These are phyloP conservation scores for Tillandsia fasciculata DNA, from an alignment of 176 grass and related monocot genomes.

Conservation along the genomic window DNA sequence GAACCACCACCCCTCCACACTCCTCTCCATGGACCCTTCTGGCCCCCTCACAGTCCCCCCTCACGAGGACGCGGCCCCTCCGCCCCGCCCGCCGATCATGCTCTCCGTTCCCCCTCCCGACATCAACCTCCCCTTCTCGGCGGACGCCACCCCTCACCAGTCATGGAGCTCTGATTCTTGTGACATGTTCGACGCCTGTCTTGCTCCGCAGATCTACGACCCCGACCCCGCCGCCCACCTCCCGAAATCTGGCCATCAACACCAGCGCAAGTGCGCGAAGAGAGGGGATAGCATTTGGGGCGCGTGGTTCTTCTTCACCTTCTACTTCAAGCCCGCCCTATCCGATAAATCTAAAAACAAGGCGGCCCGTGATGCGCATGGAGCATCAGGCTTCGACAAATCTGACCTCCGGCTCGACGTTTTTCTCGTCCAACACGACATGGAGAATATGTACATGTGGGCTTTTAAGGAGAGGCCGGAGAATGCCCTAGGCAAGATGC, in stretches of 20 bases:
- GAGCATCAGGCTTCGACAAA: conserved; percentile 55
- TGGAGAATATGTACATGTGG: conserved; percentile 99
- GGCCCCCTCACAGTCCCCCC: conserved; percentile 29
- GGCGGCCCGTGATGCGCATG: conserved; percentile 42
- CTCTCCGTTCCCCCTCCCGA: conserved; percentile 64
- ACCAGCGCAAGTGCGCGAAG: conserved; percentile 58
- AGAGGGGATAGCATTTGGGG: conserved; percentile 96
- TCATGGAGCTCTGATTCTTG: conserved; percentile 46
- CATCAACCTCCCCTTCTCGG: conserved; percentile 81
- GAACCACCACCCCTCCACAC: conserved; percentile 85
- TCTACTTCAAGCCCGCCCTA: conserved; percentile 90
- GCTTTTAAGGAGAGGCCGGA: conserved; percentile 94
- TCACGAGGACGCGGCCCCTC: conserved; percentile 36
- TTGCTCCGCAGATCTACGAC: conserved; percentile 59
- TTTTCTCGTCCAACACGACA: conserved; percentile 97
- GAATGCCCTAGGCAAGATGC: conserved; percentile 97
- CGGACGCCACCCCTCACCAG: conserved; percentile 7
- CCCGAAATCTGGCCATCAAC: conserved; percentile 29
- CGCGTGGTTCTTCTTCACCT: conserved; percentile 99
- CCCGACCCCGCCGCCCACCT: conserved; percentile 40
- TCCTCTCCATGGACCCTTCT: conserved; percentile 93
- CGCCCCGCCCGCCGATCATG: conserved; percentile 34
- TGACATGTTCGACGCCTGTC: conserved; percentile 66
- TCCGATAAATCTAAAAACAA: conserved; percentile 76
- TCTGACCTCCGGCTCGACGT: conserved; percentile 75